A percentile compares a stretch with the other conserved stretches of the same genome.
Conservation (phyloP, 2,329 filamentous ascomycete species). For the Monosporascus sp. region DNA sequence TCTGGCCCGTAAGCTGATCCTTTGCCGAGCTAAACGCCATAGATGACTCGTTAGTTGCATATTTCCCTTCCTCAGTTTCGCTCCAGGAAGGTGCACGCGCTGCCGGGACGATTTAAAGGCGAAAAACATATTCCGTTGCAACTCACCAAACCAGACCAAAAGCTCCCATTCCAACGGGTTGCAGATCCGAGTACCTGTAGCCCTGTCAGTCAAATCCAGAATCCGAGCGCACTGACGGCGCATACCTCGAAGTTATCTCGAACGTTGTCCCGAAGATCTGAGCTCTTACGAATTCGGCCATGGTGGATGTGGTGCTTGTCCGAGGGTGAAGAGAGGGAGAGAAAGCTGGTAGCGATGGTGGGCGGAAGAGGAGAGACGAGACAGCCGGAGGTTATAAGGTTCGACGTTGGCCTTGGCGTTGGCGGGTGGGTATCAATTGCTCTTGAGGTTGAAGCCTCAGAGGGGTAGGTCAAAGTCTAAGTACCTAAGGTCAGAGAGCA, state of each 20-base stretch:
- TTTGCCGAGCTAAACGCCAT: constrained; percentile 71
- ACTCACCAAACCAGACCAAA: constrained; percentile 95
- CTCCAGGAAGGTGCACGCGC: background rate
- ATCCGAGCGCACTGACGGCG: constrained; percentile 5
- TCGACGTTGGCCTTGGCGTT: no score
- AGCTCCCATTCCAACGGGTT: constrained; percentile 98
- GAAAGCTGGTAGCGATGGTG: constrained; percentile 5
- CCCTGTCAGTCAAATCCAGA: constrained; percentile 18
- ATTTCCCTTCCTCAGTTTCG: background rate
- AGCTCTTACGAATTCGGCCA: constrained; percentile 98
- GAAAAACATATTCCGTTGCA: constrained; percentile 9
- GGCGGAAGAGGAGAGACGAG: constrained; percentile 2
- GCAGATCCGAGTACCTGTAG: constrained; percentile 87
- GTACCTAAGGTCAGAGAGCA: background rate
- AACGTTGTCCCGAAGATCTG: constrained; percentile 99
- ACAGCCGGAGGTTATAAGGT: background rate
- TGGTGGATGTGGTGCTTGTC: constrained; percentile 43
- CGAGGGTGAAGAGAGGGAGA: constrained; percentile 8
- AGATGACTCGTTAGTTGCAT: constrained; percentile 6
- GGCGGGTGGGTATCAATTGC: no score
- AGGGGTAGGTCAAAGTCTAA: background rate
- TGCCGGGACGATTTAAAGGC: background rate
- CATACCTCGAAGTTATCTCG: constrained; percentile 96
- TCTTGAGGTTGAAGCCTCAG: no score
- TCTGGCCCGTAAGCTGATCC: constrained; percentile 94